Evolutionary conservation across 345 rosid genomes (phyloP).

Genomic region (Draba incana): DNA sequence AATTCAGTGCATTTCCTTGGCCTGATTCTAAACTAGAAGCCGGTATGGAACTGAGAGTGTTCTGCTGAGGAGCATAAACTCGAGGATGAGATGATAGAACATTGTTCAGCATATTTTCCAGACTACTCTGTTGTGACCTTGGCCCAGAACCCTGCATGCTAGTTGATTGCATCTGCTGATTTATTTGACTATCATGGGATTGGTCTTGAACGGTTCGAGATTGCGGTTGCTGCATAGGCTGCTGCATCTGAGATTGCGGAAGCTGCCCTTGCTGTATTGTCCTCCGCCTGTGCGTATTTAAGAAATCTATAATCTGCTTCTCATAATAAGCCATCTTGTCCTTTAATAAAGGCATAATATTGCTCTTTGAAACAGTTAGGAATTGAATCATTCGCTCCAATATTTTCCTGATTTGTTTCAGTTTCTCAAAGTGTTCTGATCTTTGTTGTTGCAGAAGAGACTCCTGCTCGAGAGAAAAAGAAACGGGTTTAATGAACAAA

Average conservation of each 20-base stretch:
- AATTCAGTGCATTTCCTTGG: slow-evolving; percentile 66
- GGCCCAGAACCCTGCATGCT: slow-evolving; percentile 60
- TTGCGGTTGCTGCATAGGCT: slow-evolving; percentile 61
- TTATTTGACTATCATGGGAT: slow-evolving; percentile 70
- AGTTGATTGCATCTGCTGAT: slow-evolving; percentile 69
- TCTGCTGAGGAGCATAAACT: slow-evolving; percentile 63
- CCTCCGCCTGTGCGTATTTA: slow-evolving; percentile 62
- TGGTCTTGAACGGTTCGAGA: slow-evolving; percentile 61
- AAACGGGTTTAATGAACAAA: slow-evolving; percentile 1
- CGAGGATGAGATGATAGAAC: slow-evolving; percentile 68
- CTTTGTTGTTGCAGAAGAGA: slow-evolving; percentile 70
- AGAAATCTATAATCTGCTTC: slow-evolving; percentile 67
- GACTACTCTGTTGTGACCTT: slow-evolving; percentile 61
- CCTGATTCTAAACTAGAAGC: slow-evolving; percentile 70
- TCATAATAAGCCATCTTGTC: slow-evolving; percentile 75
- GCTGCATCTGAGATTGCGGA: slow-evolving; percentile 57
- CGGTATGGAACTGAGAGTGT: slow-evolving; percentile 59
- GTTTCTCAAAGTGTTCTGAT: slow-evolving; percentile 70
- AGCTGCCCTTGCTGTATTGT: slow-evolving; percentile 71
- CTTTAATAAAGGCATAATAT: slow-evolving; percentile 49
- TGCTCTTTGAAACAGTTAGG: slow-evolving; percentile 60
- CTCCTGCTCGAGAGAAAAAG: slow-evolving; percentile 53
- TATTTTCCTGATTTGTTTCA: slow-evolving; percentile 59
- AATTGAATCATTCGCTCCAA: slow-evolving; percentile 66
- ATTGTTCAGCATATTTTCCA: slow-evolving; percentile 71